Conservation (phyloP, 1,139 yeast species). For the Saccharomycopsis phalli region DNA sequence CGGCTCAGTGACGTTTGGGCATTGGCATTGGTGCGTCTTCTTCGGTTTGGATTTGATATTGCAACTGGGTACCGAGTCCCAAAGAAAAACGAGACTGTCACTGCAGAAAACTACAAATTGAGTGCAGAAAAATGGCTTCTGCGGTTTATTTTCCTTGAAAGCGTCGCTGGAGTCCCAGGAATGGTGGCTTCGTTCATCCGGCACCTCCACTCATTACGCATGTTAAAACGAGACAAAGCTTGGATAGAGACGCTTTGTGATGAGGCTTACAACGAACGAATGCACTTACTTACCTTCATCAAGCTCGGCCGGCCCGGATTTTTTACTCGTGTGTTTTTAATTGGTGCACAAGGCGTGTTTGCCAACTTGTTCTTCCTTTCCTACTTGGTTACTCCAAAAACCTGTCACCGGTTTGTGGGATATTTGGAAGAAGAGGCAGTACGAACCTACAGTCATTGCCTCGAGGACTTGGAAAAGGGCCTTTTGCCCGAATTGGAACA, state of each 20-base stretch:
- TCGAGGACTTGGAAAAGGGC: slow-evolving; percentile 45
- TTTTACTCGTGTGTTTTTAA: slow-evolving; percentile 48
- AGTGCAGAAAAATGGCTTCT: slow-evolving; percentile 60
- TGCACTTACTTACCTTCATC: slow-evolving; percentile 66
- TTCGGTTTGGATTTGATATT: slow-evolving; percentile 48
- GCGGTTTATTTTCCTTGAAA: slow-evolving; percentile 59
- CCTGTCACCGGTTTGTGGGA: slow-evolving; percentile 73
- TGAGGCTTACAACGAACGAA: slow-evolving; percentile 73
- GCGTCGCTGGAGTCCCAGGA: slow-evolving; percentile 76
- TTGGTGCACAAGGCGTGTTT: slow-evolving; percentile 65
- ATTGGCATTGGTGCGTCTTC: slow-evolving; percentile 34
- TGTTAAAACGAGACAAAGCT: slow-evolving; percentile 59
- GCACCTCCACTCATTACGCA: slow-evolving; percentile 53
- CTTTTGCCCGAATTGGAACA: slow-evolving; percentile 41
- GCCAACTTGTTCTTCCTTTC: slow-evolving; percentile 56
- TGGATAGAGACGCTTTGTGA: slow-evolving; percentile 70
- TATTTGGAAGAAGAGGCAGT: slow-evolving; percentile 77
- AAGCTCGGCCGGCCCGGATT: slow-evolving; percentile 57
- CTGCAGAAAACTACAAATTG: slow-evolving; percentile 42
- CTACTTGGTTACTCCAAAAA: slow-evolving; percentile 51
- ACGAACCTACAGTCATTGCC: slow-evolving; percentile 55
- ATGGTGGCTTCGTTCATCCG: slow-evolving; percentile 66
- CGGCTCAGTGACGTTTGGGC: slow-evolving; percentile 47
- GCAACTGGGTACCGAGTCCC: slow-evolving; percentile 61
- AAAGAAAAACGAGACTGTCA: slow-evolving; percentile 26